Base-by-base conservation (phyloP, 169 alveolate species). In the Plasmodium malariae region DNA sequence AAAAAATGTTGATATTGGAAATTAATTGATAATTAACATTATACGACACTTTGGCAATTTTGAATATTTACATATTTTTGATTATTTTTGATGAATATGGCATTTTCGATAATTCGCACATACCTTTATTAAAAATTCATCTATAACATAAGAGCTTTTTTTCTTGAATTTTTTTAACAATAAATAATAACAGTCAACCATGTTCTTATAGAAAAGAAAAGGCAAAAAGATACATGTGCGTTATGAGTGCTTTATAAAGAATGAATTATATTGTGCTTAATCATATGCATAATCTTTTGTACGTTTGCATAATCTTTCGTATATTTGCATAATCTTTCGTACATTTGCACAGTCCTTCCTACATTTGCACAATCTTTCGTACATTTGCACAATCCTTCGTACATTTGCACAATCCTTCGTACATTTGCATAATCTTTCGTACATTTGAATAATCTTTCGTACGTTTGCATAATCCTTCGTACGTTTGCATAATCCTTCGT, bases 111-210 rank as follows among this genome's bases (percentile, higher is more conserved):
- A 40, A 34, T 36, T 71, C 24, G 43, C 14, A 17, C 21, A 28
- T 76, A 76, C 89, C 67, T 76, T 76, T 76, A 76, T 76, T 62
- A 76, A 37, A 68, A 76, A 76, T 54, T 76, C 89, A 62, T 76
- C 89, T 62, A 76, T 60, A 4, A 76, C 74, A 55, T 76, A 76
- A 48, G 89, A 60, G 28, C 89, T 76, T 68, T 76, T 76, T 54
- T 34, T 76, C 30, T 76, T 76, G 65, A 76, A 76, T 40, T 76
- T 76, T 62, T 62, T 76, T 76, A 76, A 55, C 55, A 76, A 62
- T 54, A 76, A 63, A 49, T 76, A 76, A 54, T 76, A 76, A 37
- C 89, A 76, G 65, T 76, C 89, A 7, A 76, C 78, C 24, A 76
- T 32, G 54, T 76, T 76, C 89, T 76, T 60, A 7, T 17, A 28